A percentile compares a stretch with the other conserved stretches of the same genome.
Evolutionary conservation across 768 basidiomycete species (phyloP).

Genomic region (Cyclocybe aegerita): DNA sequence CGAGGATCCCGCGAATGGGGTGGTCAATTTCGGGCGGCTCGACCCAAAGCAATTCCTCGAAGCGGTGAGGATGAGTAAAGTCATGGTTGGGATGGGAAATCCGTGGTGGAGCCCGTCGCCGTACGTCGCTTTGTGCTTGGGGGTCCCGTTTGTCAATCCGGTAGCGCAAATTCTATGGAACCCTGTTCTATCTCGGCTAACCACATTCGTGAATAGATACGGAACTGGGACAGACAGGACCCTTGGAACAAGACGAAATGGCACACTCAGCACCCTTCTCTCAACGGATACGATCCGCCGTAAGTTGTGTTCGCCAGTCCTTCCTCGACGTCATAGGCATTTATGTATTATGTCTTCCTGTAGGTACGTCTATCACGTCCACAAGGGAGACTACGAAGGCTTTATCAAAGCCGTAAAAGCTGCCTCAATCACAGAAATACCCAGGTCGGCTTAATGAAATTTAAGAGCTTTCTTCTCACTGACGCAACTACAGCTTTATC

Average conservation of each 20-base stretch:
- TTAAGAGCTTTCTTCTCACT: neutral
- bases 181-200: neutral
- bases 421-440: slow-evolving; percentile 27
- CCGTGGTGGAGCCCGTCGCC: slow-evolving; percentile 29
- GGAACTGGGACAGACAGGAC: slow-evolving; percentile 23
- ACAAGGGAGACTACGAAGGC: slow-evolving; percentile 22
- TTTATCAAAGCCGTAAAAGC: slow-evolving; percentile 25
- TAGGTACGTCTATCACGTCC: slow-evolving; percentile 33
- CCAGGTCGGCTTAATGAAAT: slow-evolving; percentile 17
- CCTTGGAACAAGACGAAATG: slow-evolving; percentile 25
- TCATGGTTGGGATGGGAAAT: slow-evolving; percentile 28
- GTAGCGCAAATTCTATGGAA: slow-evolving; percentile 8
- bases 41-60: slow-evolving; percentile 16
- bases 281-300: slow-evolving; percentile 28
- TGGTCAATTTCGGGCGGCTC: slow-evolving; percentile 20
- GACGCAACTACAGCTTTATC: slow-evolving; percentile 21
- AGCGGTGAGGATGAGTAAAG: slow-evolving; percentile 22
- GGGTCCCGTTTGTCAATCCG: slow-evolving; percentile 38
- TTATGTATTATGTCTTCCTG: neutral
- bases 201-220: slow-evolving; percentile 10
- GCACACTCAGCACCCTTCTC: slow-evolving; percentile 28
- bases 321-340: neutral
- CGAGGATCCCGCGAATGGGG: slow-evolving; percentile 18
- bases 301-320: slow-evolving; percentile 11
- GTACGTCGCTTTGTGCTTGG: slow-evolving; percentile 34